Evolutionary conservation across 129 eudicot species (phyloP).

Genomic region (Glebionis coronaria): DNA sequence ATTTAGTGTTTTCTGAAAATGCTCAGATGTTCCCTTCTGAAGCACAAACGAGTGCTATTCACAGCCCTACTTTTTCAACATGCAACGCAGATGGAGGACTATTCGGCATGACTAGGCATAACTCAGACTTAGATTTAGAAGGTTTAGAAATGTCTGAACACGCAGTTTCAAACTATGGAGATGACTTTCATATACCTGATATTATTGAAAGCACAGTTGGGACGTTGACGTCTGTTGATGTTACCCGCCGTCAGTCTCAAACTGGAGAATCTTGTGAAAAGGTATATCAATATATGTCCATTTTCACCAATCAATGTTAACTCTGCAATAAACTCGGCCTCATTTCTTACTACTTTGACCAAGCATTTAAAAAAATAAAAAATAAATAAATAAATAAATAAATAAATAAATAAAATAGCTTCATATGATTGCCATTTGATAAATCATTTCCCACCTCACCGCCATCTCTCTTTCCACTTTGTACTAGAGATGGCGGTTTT

Average conservation of each 20-base stretch:
- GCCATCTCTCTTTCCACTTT: neutral
- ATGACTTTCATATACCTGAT: slow-evolving; percentile 71
- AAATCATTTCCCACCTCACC: neutral
- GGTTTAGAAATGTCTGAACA: slow-evolving; percentile 61
- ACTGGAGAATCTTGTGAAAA: slow-evolving; percentile 74
- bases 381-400: too few species aligned
- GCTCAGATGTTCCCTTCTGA: slow-evolving; percentile 63
- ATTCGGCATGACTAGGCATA: slow-evolving; percentile 3
- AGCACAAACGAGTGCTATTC: slow-evolving; percentile 53
- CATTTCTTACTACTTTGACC: neutral
- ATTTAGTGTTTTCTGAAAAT: slow-evolving; percentile 47
- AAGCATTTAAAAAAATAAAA: too few species aligned
- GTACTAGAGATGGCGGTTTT: slow-evolving; percentile 7
- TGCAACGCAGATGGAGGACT: too few species aligned
- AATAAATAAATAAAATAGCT: too few species aligned
- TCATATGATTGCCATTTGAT: neutral
- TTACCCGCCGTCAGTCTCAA: slow-evolving; percentile 59
- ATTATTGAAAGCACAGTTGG: slow-evolving; percentile 92
- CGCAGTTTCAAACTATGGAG: slow-evolving; percentile 59
- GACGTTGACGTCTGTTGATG: slow-evolving; percentile 59
- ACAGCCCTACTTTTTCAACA: slow-evolving; percentile 67
- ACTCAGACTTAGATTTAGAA: slow-evolving; percentile 58
- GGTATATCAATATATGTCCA: slow-evolving; percentile 33
- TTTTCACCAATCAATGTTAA: neutral
- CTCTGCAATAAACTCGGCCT: neutral